These are phyloP conservation scores for Orychophragmus violaceus DNA, from an alignment of 345 rosid genomes.

Conservation along the genomic window DNA sequence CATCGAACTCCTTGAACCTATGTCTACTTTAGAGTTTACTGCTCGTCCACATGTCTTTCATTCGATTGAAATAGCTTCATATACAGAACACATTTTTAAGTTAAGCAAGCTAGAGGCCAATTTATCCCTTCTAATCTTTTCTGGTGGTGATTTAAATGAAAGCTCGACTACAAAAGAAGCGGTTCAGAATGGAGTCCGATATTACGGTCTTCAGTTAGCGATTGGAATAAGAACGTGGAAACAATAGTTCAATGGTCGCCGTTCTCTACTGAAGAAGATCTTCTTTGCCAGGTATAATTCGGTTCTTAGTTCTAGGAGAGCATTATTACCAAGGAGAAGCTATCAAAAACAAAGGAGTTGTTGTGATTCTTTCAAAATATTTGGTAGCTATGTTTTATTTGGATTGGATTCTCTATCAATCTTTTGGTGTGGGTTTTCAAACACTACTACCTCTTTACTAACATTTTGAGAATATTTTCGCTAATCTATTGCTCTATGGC, in stretches of 20 bases:
- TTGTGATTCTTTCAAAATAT: neutral
- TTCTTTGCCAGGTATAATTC: conserved; percentile 64
- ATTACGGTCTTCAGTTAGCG: conserved; percentile 41
- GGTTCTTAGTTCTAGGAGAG: neutral
- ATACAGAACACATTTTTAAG: neutral
- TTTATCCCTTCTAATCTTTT: conserved; percentile 14
- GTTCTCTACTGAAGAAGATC: conserved; percentile 59
- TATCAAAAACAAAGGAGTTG: neutral
- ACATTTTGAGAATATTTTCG: neutral
- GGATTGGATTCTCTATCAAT: conserved; percentile 5
- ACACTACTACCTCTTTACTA: neutral
- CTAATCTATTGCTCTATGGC: conserved; percentile 4
- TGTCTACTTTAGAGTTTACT: neutral
- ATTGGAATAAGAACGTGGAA: conserved; percentile 68
- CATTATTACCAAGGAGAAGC: too few relatives aligned
- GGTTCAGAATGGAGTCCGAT: conserved; percentile 55
- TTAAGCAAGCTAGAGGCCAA: neutral
- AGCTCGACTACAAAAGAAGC: conserved; percentile 73
- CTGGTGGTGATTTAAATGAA: conserved; percentile 27
- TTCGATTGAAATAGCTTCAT: neutral
- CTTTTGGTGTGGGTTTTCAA: neutral
- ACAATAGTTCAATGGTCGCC: conserved; percentile 82
- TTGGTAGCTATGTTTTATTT: neutral
- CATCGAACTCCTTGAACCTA: neutral
- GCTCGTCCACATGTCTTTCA: neutral